Base-by-base conservation (phyloP, 1,139 yeast genomes). In the Blastobotrys persicus region DNA sequence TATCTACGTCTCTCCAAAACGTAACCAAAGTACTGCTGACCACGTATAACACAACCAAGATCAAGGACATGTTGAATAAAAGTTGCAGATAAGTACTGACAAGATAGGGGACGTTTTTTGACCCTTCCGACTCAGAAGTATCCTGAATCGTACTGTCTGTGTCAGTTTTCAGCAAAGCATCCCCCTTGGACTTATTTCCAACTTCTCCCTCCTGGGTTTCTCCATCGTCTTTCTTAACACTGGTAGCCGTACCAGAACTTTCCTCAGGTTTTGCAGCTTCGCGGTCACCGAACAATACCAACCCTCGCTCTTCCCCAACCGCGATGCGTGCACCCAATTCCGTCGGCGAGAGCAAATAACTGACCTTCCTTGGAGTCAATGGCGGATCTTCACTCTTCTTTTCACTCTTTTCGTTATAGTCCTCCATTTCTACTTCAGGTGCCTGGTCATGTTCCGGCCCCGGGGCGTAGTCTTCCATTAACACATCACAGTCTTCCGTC, bases 51-150 rank as follows among this genome's bases (percentile, higher is more conserved):
- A 82, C 65, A 2, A 79, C 66, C 2, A 76, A 63, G 7, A 82
- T 73, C 7, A 88, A 70, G 3, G 78, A 60, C 1, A 78, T 64
- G 63, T 89, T 88, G 61, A 87, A 73, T 4, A 78, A 50, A 14
- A 88, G 72, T 65, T 89, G 96, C 32, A 88, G 68, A 56, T 88
- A 84, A 14, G 89, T 70, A 43, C 89, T 79, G 13, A 87, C 61
- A n/a, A 83, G 77, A 62, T 84, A 84, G 1, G 92, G 87, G 7
- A 78, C 64, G 50, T 75, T 76, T 4, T 83, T 81, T 4, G 43
- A 37, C 1, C 63, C 45, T 16, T 51, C 54, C 56, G 56, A 50
- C 31, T 42, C 16, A 11, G 54, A 51, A 9, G 59, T 48, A 1
- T 57, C 57, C 37, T n/a, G 60, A 14, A 13, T 38, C 9, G 37